Evolutionary conservation across 495 filamentous ascomycete species (phyloP).

Genomic region (Lasiosphaeris hirsuta): DNA sequence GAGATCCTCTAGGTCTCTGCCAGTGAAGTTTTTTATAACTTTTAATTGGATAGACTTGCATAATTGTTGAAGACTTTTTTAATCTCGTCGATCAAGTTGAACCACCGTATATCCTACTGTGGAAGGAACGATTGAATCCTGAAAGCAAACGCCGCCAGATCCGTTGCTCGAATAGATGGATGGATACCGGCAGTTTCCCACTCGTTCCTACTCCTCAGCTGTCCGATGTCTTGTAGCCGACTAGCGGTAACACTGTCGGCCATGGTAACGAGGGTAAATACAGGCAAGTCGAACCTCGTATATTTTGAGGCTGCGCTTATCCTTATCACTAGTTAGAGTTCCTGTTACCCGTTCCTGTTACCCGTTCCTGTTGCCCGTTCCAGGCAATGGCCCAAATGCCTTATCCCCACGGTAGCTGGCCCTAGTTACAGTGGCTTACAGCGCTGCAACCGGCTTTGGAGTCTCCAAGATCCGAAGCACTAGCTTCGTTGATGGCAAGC

Average conservation of each 20-base stretch:
- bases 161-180: neutral
- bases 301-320: neutral
- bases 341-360: neutral
- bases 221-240: neutral
- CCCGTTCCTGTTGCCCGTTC: no score
- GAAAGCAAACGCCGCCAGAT: constrained; percentile 1
- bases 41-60: neutral
- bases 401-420: no score
- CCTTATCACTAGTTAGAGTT: neutral
- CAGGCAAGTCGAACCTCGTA: neutral
- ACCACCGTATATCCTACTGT: neutral
- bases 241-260: neutral
- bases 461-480: no score
- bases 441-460: no score
- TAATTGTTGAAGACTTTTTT: neutral
- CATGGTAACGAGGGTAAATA: neutral
- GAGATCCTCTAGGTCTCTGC: neutral
- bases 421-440: no score
- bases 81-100: neutral
- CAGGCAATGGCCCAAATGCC: neutral
- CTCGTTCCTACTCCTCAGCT: neutral
- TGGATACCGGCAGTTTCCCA: constrained; percentile 2
- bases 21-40: no score
- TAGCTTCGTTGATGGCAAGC: no score
- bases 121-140: neutral